These are phyloP conservation scores for Sporothrix dimorphospora DNA, from an alignment of 2,329 filamentous ascomycete species.

Conservation along the genomic window DNA sequence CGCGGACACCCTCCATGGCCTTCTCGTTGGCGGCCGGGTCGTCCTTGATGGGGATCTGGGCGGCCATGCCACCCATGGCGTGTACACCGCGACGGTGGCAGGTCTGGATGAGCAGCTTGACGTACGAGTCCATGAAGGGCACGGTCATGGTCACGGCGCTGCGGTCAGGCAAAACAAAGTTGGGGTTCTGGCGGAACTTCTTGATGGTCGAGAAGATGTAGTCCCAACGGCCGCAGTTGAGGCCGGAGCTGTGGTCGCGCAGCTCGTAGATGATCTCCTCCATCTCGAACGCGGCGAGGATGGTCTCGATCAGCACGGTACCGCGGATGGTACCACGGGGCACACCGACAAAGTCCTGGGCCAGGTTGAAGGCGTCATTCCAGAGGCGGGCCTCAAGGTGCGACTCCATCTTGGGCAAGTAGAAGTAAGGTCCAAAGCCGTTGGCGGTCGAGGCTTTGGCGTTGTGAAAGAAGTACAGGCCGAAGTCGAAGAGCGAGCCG, in stretches of 20 bases:
- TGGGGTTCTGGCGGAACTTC: slow-evolving; percentile 94
- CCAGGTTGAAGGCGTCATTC: slow-evolving; percentile 97
- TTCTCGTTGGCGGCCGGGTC: slow-evolving; percentile 87
- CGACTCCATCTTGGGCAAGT: slow-evolving; percentile 97
- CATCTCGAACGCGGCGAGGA: slow-evolving; percentile 98
- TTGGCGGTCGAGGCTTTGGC: slow-evolving; percentile 82
- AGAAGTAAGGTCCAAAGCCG: slow-evolving; percentile 93
- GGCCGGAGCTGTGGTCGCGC: slow-evolving; percentile 89
- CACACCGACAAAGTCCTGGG: slow-evolving; percentile 91
- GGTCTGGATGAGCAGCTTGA: slow-evolving; percentile 96
- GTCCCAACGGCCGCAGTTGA: slow-evolving; percentile 99
- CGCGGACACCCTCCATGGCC: slow-evolving; percentile 90
- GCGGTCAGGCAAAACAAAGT: slow-evolving; percentile 92
- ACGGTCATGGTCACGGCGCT: slow-evolving; percentile 94
- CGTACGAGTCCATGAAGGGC: slow-evolving; percentile 97
- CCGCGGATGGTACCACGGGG: slow-evolving; percentile 88
- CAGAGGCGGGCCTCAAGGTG: slow-evolving; percentile 95
- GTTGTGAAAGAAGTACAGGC: slow-evolving; percentile 99
- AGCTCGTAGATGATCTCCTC: slow-evolving; percentile 99
- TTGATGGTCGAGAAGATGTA: slow-evolving; percentile 99
- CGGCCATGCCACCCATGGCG: slow-evolving; percentile 98
- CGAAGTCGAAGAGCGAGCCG: slow-evolving; percentile 92
- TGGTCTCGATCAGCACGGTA: slow-evolving; percentile 97
- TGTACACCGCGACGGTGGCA: slow-evolving; percentile 97
- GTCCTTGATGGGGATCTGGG: slow-evolving; percentile 98